A percentile compares a stretch with the other conserved stretches of the same genome.
These are phyloP conservation scores for Epithele typhae DNA, from an alignment of 768 basidiomycete genomes.

Conservation along the genomic window DNA sequence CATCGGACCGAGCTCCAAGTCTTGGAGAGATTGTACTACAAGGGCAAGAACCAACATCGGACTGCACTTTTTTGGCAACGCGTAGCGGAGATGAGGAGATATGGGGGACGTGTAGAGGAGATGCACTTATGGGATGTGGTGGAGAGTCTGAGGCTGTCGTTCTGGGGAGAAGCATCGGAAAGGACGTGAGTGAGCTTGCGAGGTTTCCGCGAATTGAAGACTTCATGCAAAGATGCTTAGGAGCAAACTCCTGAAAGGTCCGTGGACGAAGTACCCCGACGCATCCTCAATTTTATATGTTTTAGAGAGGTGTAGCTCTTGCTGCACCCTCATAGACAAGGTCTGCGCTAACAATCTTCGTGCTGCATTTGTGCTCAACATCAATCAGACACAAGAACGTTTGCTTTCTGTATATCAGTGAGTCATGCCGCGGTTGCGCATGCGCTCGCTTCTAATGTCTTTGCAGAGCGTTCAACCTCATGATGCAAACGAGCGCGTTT, in stretches of 20 bases:
- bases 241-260: constrained; percentile 46
- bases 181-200: constrained; percentile 32
- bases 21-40: constrained; percentile 69
- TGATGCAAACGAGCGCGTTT: constrained; percentile 73
- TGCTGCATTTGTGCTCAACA: constrained; percentile 1
- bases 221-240: constrained; percentile 26
- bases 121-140: constrained; percentile 21
- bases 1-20: constrained; percentile 52
- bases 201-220: neutral
- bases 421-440: constrained; percentile 12
- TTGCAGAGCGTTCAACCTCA: constrained; percentile 53
- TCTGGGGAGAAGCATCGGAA: constrained; percentile 39
- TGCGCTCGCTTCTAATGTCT: neutral
- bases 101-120: constrained; percentile 32
- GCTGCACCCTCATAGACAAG: constrained; percentile 40
- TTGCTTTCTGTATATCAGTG: constrained; percentile 54
- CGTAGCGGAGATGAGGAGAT: constrained; percentile 55
- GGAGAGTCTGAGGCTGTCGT: constrained; percentile 41
- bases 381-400: constrained; percentile 40
- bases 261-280: constrained; percentile 64
- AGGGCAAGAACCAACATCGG: constrained; percentile 76
- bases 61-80: constrained; percentile 67
- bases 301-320: constrained; percentile 32
- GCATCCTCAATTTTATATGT: constrained; percentile 29
- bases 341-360: constrained; percentile 27